These are phyloP conservation scores for Penicillium steckii DNA, from an alignment of 495 filamentous ascomycete species.

Conservation along the genomic window DNA sequence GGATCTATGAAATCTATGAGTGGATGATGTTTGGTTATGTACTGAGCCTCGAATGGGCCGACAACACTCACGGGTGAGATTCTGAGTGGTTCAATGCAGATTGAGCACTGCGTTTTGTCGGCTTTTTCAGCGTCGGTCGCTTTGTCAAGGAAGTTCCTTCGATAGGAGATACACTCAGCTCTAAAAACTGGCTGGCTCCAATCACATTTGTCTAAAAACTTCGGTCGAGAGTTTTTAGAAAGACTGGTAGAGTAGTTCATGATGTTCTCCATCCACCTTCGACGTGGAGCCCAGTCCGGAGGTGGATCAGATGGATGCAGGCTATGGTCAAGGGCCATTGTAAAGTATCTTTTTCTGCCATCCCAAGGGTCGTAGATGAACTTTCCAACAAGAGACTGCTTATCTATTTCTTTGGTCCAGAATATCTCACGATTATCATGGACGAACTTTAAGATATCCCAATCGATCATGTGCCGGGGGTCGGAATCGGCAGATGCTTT, in stretches of 20 bases:
- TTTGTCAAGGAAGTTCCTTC: conserved; percentile 77
- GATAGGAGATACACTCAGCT: conserved; percentile 68
- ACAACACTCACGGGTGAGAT: conserved; percentile 80
- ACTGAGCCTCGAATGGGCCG: too few species aligned
- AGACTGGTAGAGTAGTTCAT: conserved; percentile 63
- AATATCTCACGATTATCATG: conserved; percentile 47
- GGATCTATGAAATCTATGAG: conserved; percentile 59
- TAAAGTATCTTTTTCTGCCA: conserved; percentile 57
- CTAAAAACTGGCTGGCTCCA: conserved; percentile 74
- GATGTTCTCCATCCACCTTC: conserved; percentile 57
- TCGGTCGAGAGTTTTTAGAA: conserved; percentile 51
- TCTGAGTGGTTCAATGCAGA: conserved; percentile 51
- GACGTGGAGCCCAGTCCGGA: conserved; percentile 41
- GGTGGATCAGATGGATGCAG: conserved; percentile 55
- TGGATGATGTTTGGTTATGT: too few species aligned
- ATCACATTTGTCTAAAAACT: conserved; percentile 43
- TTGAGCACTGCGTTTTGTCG: conserved; percentile 25
- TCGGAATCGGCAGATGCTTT: background rate
- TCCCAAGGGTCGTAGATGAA: conserved; percentile 75
- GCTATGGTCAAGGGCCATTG: conserved; percentile 31
- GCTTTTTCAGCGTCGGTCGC: conserved; percentile 51
- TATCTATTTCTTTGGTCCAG: conserved; percentile 53
- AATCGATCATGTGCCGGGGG: conserved; percentile 58
- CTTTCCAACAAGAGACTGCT: conserved; percentile 58
- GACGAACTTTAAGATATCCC: conserved; percentile 57